Percentiles rank a stretch among this genome's conserved stretches.
Conservation (phyloP, 306 rosid species). For the Ammopiptanthus mongolicus region DNA sequence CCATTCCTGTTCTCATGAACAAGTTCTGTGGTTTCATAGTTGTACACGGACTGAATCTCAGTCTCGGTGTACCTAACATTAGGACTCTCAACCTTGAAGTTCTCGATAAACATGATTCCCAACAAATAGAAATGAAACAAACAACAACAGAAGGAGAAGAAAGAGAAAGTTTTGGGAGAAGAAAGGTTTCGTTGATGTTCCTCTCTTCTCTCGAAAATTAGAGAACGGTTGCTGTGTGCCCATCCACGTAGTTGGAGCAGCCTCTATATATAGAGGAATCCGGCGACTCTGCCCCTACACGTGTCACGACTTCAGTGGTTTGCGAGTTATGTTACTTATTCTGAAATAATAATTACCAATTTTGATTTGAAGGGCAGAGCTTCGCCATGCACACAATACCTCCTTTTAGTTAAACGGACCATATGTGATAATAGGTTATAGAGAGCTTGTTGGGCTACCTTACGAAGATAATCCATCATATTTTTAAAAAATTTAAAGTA, state of each 20-base stretch:
- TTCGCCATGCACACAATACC: too few relatives aligned
- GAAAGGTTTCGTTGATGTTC: neutral
- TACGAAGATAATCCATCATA: too few relatives aligned
- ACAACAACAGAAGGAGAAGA: neutral
- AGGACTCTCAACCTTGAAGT: constrained; percentile 84
- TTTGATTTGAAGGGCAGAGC: too few relatives aligned
- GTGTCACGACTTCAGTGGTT: constrained; percentile 29
- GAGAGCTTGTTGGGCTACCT: too few relatives aligned
- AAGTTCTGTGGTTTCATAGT: constrained; percentile 86
- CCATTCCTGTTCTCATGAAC: constrained; percentile 83
- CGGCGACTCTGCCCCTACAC: constrained; percentile 8
- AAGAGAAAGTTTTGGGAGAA: neutral
- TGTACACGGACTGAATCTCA: constrained; percentile 85
- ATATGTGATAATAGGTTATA: too few relatives aligned
- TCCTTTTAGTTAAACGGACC: too few relatives aligned
- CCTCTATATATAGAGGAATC: constrained; percentile 31
- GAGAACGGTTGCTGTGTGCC: neutral
- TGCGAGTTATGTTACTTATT: neutral
- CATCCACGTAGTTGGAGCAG: neutral
- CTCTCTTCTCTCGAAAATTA: neutral
- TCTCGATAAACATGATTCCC: constrained; percentile 66
- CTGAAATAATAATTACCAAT: too few relatives aligned
- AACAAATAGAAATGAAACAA: neutral
- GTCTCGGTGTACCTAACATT: constrained; percentile 61
- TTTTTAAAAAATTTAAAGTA: too few relatives aligned